Evolutionary conservation across 2,329 filamentous ascomycete species (phyloP).

Genomic region (Thelonectria discophora): DNA sequence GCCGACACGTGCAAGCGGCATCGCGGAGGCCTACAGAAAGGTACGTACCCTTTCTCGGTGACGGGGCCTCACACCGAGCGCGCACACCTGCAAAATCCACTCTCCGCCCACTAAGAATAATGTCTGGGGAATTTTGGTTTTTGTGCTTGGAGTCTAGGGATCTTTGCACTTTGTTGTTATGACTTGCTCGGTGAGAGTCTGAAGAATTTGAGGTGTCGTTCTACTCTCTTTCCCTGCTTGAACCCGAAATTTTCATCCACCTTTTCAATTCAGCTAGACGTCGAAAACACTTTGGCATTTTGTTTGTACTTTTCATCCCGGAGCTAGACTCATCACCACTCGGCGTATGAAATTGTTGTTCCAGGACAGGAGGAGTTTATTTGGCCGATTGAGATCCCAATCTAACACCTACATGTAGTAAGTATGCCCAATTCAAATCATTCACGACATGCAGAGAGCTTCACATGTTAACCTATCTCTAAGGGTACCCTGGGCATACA

Average conservation of each 20-base stretch:
- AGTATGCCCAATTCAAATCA: no score
- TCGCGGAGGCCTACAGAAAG: background rate
- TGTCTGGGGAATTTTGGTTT: conserved; percentile 21
- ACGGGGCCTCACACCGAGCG: background rate
- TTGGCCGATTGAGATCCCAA: no score
- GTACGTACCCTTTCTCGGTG: conserved; percentile 33
- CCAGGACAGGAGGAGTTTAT: no score
- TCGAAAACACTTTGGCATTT: no score
- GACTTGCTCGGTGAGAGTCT: background rate
- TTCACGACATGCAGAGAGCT: no score
- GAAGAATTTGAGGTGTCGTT: background rate
- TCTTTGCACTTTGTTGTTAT: background rate
- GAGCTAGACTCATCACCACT: no score
- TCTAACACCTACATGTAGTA: no score
- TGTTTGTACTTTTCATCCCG: no score
- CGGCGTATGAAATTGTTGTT: no score
- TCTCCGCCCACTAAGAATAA: conserved; percentile 34
- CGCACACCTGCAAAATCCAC: conserved; percentile 40
- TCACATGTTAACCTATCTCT: conserved; percentile 17
- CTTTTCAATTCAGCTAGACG: no score
- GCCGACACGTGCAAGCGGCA: conserved; percentile 7
- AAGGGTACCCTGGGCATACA: conserved; percentile 33
- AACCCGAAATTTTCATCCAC: background rate
- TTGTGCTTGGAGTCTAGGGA: conserved; percentile 26
- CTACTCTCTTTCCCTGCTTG: background rate